Conservation (phyloP, 768 basidiomycete genomes). For the Hirschioporus abietinus region DNA sequence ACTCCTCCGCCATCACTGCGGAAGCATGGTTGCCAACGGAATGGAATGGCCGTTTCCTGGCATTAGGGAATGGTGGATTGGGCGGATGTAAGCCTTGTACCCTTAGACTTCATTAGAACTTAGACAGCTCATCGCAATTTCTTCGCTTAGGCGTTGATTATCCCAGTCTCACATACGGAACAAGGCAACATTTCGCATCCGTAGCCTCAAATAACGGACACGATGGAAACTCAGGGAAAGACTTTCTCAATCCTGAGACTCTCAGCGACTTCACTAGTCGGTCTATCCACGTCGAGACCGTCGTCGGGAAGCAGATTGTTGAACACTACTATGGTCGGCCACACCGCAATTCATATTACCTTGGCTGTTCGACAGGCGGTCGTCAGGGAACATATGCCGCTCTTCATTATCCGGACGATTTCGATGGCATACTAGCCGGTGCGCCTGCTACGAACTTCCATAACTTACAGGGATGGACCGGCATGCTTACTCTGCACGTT, state of each 20-base stretch:
- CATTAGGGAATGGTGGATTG: slow-evolving; percentile 19
- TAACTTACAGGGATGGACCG: slow-evolving; percentile 13
- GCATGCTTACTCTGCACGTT: background rate
- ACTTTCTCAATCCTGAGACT: slow-evolving; percentile 19
- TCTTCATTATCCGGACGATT: slow-evolving; percentile 25
- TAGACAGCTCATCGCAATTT: slow-evolving; percentile 9
- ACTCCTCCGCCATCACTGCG: slow-evolving; percentile 9
- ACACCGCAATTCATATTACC: slow-evolving; percentile 22
- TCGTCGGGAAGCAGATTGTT: slow-evolving; percentile 23
- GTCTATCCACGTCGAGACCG: slow-evolving; percentile 22
- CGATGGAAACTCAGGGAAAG: slow-evolving; percentile 8
- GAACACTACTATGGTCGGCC: slow-evolving; percentile 20
- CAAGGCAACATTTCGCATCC: slow-evolving; percentile 19
- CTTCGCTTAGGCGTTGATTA: slow-evolving; percentile 18
- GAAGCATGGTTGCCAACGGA: slow-evolving; percentile 20
- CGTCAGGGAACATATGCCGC: slow-evolving; percentile 22
- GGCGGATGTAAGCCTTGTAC: slow-evolving; percentile 14
- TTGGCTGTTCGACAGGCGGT: slow-evolving; percentile 28
- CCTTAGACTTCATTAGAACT: background rate
- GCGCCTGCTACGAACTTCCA: slow-evolving; percentile 14
- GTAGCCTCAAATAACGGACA: slow-evolving; percentile 20
- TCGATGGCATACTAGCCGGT: slow-evolving; percentile 25
- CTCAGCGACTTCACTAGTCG: slow-evolving; percentile 26
- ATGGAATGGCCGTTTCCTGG: slow-evolving; percentile 19
- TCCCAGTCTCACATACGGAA: slow-evolving; percentile 15